Evolutionary conservation across 148 eudicot genomes (phyloP).

Genomic region (Mesembryanthemum crystallinum): DNA sequence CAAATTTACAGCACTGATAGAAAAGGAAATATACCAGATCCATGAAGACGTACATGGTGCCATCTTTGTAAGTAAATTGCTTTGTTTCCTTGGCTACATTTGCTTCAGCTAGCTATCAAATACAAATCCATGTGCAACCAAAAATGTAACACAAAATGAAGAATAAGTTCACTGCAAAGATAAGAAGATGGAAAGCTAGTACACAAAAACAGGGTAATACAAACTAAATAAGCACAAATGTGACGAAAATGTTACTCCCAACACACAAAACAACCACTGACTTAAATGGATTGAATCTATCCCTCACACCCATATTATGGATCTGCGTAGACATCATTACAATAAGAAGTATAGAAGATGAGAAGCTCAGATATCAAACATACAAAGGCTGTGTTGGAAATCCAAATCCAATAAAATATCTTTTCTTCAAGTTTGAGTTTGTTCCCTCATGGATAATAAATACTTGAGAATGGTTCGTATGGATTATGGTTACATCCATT

Average conservation of each 20-base stretch:
- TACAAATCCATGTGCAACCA: constrained; percentile 17
- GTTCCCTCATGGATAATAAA: not conserved
- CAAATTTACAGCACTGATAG: not conserved
- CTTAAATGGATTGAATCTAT: not conserved
- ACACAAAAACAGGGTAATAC: not conserved
- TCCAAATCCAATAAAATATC: not conserved
- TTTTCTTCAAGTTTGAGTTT: not conserved
- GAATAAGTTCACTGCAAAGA: not conserved
- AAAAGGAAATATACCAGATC: constrained; percentile 55
- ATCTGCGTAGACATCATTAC: not conserved
- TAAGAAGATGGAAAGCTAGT: not conserved
- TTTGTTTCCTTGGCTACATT: constrained; percentile 84
- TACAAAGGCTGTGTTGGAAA: not conserved
- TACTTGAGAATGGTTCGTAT: not conserved
- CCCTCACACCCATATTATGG: constrained; percentile 2
- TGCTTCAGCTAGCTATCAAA: constrained; percentile 62
- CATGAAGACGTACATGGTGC: constrained; percentile 80
- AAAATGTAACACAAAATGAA: constrained; percentile 1
- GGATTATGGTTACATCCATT: not conserved
- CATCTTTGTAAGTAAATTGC: constrained; percentile 94
- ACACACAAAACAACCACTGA: not conserved
- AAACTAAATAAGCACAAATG: not conserved
- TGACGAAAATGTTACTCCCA: not conserved
- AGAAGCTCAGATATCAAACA: not conserved
- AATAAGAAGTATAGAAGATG: not conserved